Conservation (phyloP, 2,329 filamentous ascomycete species). For the Seiridium unicorne region DNA sequence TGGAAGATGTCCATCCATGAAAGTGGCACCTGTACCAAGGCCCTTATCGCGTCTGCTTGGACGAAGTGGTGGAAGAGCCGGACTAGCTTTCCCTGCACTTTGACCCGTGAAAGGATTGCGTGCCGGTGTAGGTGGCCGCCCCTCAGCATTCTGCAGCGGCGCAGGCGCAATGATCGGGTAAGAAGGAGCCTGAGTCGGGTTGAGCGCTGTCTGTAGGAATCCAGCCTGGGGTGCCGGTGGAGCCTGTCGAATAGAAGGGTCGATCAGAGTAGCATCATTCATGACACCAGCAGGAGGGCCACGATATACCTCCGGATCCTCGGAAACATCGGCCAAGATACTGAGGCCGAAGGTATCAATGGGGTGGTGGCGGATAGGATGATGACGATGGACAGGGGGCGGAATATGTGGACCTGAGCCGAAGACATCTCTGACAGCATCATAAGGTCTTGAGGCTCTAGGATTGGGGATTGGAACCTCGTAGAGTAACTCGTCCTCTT, state of each 20-base stretch:
- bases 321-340: constrained; percentile 29
- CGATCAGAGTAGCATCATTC: constrained; percentile 23
- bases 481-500: constrained; percentile 9
- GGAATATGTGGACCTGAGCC: constrained; percentile 16
- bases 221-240: constrained; percentile 22
- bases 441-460: constrained; percentile 36
- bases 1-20: constrained; percentile 15
- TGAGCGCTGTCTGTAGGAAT: constrained; percentile 36
- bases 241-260: constrained; percentile 22
- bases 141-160: constrained; percentile 20
- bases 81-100: constrained; percentile 25
- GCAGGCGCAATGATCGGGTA: constrained; percentile 27
- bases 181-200: constrained; percentile 19
- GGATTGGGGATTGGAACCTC: constrained; percentile 11
- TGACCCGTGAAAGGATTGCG: constrained; percentile 32
- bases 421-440: constrained; percentile 43
- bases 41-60: constrained; percentile 24
- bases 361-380: constrained; percentile 13
- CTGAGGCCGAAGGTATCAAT: constrained; percentile 25
- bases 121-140: constrained; percentile 10
- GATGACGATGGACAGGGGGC: constrained; percentile 22
- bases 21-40: constrained; percentile 8
- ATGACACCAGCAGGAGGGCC: constrained; percentile 11
- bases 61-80: constrained; percentile 34
- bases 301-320: constrained; percentile 14